These are phyloP conservation scores for Persicaria tinctoria DNA, from an alignment of 148 eudicot genomes.

Conservation along the genomic window DNA sequence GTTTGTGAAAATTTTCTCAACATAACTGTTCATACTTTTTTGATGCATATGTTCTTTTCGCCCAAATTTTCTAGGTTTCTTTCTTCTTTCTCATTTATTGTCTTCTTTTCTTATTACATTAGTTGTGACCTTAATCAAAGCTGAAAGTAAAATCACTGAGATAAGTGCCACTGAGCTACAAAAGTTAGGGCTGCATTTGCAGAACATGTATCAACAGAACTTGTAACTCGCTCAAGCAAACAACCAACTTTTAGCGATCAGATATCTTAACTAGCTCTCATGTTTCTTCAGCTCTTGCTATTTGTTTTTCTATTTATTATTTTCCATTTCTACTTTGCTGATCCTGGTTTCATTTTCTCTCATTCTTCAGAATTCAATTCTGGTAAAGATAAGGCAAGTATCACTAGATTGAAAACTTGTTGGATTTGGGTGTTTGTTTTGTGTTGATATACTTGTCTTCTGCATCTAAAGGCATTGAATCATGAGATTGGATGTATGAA, in stretches of 20 bases:
- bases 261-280: conserved; percentile 11
- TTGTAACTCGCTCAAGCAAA: conserved; percentile 50
- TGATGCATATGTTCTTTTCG: too few relatives aligned
- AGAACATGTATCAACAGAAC: conserved; percentile 53
- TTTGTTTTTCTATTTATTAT: neutral
- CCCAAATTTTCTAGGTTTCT: neutral
- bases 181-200: conserved; percentile 36
- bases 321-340: neutral
- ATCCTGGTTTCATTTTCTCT: neutral
- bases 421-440: neutral
- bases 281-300: neutral
- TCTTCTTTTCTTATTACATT: neutral
- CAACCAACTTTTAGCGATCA: conserved; percentile 42
- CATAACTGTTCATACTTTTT: too few relatives aligned
- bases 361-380: conserved; percentile 11
- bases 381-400: conserved; percentile 15
- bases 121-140: conserved; percentile 7
- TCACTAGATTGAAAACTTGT: neutral
- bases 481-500: conserved; percentile 13
- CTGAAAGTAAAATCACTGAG: conserved; percentile 43
- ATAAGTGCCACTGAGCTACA: conserved; percentile 39
- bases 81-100: neutral
- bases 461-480: conserved; percentile 12
- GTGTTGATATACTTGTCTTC: neutral
- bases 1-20: too few relatives aligned